A percentile compares a stretch with the other conserved stretches of the same genome.
phyloP scores from a whole-genome alignment of 495 filamentous ascomycete species.

The Talaromyces borbonicus region DNA sequence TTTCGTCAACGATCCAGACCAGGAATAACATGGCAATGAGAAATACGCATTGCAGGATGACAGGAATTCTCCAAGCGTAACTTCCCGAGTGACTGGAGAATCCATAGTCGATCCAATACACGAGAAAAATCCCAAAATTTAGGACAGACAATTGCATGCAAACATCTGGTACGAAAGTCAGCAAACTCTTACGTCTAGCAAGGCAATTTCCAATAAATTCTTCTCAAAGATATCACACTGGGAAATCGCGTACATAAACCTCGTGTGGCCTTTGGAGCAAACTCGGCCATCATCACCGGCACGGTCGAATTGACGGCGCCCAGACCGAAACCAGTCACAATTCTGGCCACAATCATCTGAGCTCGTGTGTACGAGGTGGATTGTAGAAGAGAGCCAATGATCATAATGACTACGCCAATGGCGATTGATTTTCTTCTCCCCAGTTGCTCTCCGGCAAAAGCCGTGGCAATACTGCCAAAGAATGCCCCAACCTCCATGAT shows the following conservation, averaged over 20 bases:
- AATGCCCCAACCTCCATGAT: constrained; percentile 35
- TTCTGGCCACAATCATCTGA: constrained; percentile 17
- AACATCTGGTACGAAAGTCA: constrained; percentile 20
- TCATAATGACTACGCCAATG: constrained; percentile 28
- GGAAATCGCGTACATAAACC: constrained; percentile 9
- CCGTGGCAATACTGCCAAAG: constrained; percentile 39
- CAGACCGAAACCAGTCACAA: constrained; percentile 21
- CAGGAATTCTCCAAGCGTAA: constrained; percentile 28
- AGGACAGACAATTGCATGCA: constrained; percentile 25
- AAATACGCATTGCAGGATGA: constrained; percentile 30
- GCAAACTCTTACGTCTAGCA: constrained; percentile 12
- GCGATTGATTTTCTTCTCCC: constrained; percentile 36
- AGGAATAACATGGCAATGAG: constrained; percentile 24
- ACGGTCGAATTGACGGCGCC: constrained; percentile 26
- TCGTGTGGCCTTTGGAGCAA: constrained; percentile 20
- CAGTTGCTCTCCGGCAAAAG: constrained; percentile 33
- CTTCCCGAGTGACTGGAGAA: constrained; percentile 27
- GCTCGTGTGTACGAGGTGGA: constrained; percentile 14
- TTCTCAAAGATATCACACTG: not conserved
- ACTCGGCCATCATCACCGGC: constrained; percentile 34
- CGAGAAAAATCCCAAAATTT: constrained; percentile 33
- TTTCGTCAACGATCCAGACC: constrained; percentile 26
- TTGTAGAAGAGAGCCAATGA: constrained; percentile 37
- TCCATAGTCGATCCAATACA: constrained; percentile 40
- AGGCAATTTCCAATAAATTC: no score